Conservation (phyloP, 371 early-diverging fungal genomes). For the Mortierella sp. region DNA sequence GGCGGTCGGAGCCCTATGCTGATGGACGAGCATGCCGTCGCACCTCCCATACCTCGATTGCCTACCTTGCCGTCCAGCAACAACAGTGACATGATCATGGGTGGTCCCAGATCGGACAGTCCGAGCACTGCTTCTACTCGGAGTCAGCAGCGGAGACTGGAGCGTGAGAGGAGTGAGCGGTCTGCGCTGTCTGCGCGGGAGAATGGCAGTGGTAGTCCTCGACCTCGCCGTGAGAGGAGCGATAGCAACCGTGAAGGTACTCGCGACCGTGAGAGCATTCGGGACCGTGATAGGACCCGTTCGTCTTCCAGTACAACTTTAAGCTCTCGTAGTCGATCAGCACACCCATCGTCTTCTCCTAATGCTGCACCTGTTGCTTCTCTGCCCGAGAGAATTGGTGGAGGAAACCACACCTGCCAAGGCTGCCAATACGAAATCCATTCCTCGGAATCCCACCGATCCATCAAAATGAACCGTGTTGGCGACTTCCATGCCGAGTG, state of each 20-base stretch:
- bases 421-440: conserved; percentile 50
- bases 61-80: not conserved
- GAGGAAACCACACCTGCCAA: conserved; percentile 50
- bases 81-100: too few species aligned
- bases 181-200: too few species aligned
- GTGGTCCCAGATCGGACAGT: not conserved
- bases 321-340: conserved; percentile 34
- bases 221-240: too few species aligned
- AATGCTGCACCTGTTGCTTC: not conserved
- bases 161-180: not conserved
- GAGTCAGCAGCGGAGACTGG: conserved; percentile 8
- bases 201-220: too few species aligned
- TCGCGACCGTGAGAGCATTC: not conserved
- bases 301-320: conserved; percentile 3
- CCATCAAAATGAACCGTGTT: conserved; percentile 42
- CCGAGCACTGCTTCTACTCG: not conserved
- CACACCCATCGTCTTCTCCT: conserved; percentile 1
- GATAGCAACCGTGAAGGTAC: not conserved
- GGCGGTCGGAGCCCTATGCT: not conserved
- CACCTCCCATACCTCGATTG: not conserved
- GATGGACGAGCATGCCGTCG: not conserved
- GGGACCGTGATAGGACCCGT: conserved; percentile 6
- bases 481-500: conserved; percentile 71
- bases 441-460: conserved; percentile 30
- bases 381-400: conserved; percentile 26